Percentiles rank a stretch among this genome's conserved stretches.
Conservation (phyloP, 1,284 basidiomycete genomes). For the Cryptococcus deneoformans region DNA sequence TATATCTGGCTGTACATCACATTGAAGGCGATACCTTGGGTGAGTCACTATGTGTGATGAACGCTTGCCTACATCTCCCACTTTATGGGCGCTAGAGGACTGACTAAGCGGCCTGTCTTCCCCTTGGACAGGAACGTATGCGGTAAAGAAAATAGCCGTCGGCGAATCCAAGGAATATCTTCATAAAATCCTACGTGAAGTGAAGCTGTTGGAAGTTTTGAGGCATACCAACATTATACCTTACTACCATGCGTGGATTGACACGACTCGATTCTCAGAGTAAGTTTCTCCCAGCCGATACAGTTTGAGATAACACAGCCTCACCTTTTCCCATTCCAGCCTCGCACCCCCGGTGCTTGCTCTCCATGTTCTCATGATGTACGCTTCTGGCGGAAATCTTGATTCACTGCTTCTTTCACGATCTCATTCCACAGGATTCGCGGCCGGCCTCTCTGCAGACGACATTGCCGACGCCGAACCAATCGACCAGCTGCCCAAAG, state of each 20-base stretch:
- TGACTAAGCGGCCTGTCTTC: background rate
- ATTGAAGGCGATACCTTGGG: slow-evolving; percentile 37
- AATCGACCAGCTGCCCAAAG: slow-evolving; percentile 56
- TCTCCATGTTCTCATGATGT: slow-evolving; percentile 86
- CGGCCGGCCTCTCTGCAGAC: slow-evolving; percentile 17
- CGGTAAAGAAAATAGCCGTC: slow-evolving; percentile 93
- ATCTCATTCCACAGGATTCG: slow-evolving; percentile 46
- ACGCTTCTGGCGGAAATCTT: slow-evolving; percentile 78
- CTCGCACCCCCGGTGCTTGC: slow-evolving; percentile 85
- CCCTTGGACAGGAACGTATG: slow-evolving; percentile 55
- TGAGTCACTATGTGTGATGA: slow-evolving; percentile 9
- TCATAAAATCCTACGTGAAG: slow-evolving; percentile 74
- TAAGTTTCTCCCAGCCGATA: slow-evolving; percentile 8
- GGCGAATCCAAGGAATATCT: slow-evolving; percentile 83
- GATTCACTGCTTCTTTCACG: slow-evolving; percentile 81
- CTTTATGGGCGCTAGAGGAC: slow-evolving; percentile 53
- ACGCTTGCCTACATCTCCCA: background rate
- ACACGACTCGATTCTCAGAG: slow-evolving; percentile 71
- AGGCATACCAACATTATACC: slow-evolving; percentile 90
- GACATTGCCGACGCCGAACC: slow-evolving; percentile 36
- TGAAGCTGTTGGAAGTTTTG: slow-evolving; percentile 77
- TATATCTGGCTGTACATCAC: slow-evolving; percentile 54
- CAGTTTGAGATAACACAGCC: background rate
- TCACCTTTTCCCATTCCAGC: slow-evolving; percentile 28
- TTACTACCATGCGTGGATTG: slow-evolving; percentile 95